These are phyloP conservation scores for Bacterosira constricta DNA, from an alignment of 108 stramenopile genomes.

Conservation along the genomic window DNA sequence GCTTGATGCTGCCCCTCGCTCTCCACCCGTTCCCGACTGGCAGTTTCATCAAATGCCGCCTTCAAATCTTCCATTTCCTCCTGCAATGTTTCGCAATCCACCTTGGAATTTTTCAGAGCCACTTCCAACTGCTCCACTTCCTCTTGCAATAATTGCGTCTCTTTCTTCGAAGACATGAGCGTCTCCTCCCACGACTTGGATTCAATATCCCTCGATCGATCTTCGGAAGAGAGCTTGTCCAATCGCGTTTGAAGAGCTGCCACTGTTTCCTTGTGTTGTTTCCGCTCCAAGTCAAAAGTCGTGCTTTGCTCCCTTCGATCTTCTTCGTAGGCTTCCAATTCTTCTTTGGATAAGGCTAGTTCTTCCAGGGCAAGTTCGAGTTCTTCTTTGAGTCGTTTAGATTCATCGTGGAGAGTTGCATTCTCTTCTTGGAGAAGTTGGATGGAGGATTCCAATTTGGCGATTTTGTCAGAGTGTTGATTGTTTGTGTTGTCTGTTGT, in stretches of 20 bases:
- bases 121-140: constrained; percentile 66
- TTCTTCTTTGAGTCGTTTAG: constrained; percentile 71
- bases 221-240: constrained; percentile 54
- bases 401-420: constrained; percentile 56
- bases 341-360: constrained; percentile 56
- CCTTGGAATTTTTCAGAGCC: constrained; percentile 75
- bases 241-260: constrained; percentile 57
- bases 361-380: constrained; percentile 42
- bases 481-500: constrained; percentile 1
- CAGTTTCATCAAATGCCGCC: constrained; percentile 69
- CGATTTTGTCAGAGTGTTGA: constrained; percentile 48
- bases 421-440: constrained; percentile 52
- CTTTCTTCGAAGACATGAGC: constrained; percentile 27
- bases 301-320: constrained; percentile 51
- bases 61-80: constrained; percentile 80
- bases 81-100: constrained; percentile 62
- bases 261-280: constrained; percentile 67
- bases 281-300: constrained; percentile 53
- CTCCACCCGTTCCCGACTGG: constrained; percentile 38
- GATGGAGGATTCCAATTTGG: constrained; percentile 45
- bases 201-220: constrained; percentile 45
- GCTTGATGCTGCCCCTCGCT: constrained; percentile 20
- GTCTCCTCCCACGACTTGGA: constrained; percentile 62
- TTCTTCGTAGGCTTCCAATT: constrained; percentile 73
- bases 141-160: constrained; percentile 40